phyloP scores from a whole-genome alignment of 2,329 filamentous ascomycete species.

The Periglandula ipomoeae region DNA sequence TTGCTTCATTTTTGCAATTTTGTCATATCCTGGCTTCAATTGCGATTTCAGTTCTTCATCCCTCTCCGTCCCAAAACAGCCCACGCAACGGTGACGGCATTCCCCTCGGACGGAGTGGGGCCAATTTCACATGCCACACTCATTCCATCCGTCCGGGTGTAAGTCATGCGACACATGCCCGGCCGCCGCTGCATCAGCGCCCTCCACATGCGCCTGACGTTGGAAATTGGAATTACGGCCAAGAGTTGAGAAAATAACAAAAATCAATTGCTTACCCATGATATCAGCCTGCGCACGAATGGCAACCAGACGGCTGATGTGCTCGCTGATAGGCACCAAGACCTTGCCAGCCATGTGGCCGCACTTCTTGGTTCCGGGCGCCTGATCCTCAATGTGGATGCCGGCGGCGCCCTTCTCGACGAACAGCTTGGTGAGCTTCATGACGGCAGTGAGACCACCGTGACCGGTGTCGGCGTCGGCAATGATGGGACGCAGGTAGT shows the following conservation, averaged over 20 bases:
- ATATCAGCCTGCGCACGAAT: slow-evolving; percentile 98
- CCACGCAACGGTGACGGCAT: too few relatives aligned
- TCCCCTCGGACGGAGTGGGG: too few relatives aligned
- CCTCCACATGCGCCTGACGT: too few relatives aligned
- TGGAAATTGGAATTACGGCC: too few relatives aligned
- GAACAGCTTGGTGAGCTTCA: slow-evolving; percentile 99
- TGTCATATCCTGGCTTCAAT: too few relatives aligned
- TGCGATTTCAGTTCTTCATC: too few relatives aligned
- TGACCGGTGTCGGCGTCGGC: slow-evolving; percentile 97
- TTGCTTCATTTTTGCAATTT: too few relatives aligned
- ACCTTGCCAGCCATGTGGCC: slow-evolving; percentile 99
- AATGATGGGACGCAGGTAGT: slow-evolving; percentile 92
- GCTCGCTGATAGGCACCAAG: slow-evolving; percentile 89
- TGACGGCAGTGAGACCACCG: slow-evolving; percentile 93
- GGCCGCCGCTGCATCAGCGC: not conserved
- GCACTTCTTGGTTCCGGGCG: slow-evolving; percentile 98
- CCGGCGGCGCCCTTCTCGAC: slow-evolving; percentile 93
- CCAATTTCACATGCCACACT: too few relatives aligned
- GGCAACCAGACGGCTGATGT: slow-evolving; percentile 94
- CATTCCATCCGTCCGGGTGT: too few relatives aligned
- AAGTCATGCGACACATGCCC: too few relatives aligned
- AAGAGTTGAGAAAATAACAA: not conserved
- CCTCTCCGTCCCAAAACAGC: too few relatives aligned
- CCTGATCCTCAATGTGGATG: slow-evolving; percentile 98
- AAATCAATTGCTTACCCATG: slow-evolving; percentile 56